Base-by-base conservation (phyloP, 2,329 filamentous ascomycete species). In the Fonsecaea erecta region DNA sequence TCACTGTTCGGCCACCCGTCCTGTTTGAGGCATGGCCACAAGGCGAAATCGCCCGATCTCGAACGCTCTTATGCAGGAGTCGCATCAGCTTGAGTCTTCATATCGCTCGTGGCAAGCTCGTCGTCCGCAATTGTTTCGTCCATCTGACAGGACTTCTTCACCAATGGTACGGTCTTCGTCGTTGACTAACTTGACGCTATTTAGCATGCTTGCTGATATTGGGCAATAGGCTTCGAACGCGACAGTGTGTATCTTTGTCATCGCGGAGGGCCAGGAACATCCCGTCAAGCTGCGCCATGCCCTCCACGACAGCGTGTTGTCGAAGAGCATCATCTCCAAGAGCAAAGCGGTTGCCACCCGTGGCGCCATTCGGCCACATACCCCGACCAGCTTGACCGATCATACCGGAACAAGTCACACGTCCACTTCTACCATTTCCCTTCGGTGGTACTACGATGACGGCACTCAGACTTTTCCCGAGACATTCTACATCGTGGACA, bases 401-500 rank as follows among this genome's bases (percentile, higher is more conserved):
- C 58, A 65, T 24, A n/a, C 14, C 6, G 67, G 67, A 21, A 52
- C 32, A 9, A 61, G 35, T 3, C 53, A 67, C 40, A 64, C 40
- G 8, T 64, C 65, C 11, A 62, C 40, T 32, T 58, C 65, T 8
- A 63, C 57, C n/a, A 63, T 70, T 30, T 62, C 63, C 6, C 59
- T 70, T 18, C 68, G 68, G 35, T 70, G 68, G 65, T 66, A 66
- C 55, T 70, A 70, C 35, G 68, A 68, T 12, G 52, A 57, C 18
- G 68, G 68, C 8, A 54, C 67, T 5, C 65, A 70, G 54, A 66
- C 68, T 1, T 70, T 68, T 34, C 56, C 62, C 7, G 68, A 70
- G 53, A 68, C 60, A 4, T 70, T 70, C 51, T 60, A 70, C 55
- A 62, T 70, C 26, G 65, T 68, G n/a, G 68, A 70, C n/a, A 32